Evolutionary conservation across 208 protist species (phyloP).

Genomic region (Vickermania spadyakhi): DNA sequence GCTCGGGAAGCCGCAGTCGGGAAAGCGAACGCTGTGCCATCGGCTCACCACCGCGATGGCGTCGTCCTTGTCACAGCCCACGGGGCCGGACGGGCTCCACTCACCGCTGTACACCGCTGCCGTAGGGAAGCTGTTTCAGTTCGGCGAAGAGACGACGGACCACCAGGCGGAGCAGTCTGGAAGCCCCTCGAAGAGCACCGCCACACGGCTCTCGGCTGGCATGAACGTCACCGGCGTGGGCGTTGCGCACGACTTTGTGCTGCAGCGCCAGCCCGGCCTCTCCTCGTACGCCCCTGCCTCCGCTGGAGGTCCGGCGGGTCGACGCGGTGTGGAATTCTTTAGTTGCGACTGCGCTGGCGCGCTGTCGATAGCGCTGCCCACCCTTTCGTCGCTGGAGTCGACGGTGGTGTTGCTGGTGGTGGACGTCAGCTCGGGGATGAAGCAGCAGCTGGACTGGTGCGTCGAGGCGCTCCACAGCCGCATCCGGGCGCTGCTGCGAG

Average conservation of each 20-base stretch:
- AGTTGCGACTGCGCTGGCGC: constrained; percentile 75
- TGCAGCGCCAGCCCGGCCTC: not conserved
- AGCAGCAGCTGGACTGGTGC: constrained; percentile 42
- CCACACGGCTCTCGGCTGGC: not conserved
- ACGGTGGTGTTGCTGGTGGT: constrained; percentile 64
- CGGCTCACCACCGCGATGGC: constrained; percentile 53
- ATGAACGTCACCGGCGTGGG: not conserved
- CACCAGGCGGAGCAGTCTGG: not conserved
- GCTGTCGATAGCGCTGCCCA: constrained; percentile 62
- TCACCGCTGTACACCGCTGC: constrained; percentile 34
- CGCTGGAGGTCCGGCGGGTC: constrained; percentile 2
- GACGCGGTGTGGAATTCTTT: constrained; percentile 62
- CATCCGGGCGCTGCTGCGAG: constrained; percentile 34
- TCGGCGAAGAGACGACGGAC: constrained; percentile 1
- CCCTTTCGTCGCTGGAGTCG: constrained; percentile 41
- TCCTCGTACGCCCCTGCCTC: not conserved
- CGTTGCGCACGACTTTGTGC: constrained; percentile 2
- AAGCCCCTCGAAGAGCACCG: not conserved
- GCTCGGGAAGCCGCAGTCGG: constrained; percentile 51
- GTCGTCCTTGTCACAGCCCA: constrained; percentile 16
- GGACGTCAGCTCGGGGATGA: constrained; percentile 45
- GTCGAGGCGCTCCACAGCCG: constrained; percentile 40
- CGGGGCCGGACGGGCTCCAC: not conserved
- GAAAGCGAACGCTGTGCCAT: constrained; percentile 65
- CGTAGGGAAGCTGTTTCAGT: constrained; percentile 37